Evolutionary conservation across 225 moss, liverwort and hornwort genomes (phyloP).

Genomic region (Climacium dendroides): DNA sequence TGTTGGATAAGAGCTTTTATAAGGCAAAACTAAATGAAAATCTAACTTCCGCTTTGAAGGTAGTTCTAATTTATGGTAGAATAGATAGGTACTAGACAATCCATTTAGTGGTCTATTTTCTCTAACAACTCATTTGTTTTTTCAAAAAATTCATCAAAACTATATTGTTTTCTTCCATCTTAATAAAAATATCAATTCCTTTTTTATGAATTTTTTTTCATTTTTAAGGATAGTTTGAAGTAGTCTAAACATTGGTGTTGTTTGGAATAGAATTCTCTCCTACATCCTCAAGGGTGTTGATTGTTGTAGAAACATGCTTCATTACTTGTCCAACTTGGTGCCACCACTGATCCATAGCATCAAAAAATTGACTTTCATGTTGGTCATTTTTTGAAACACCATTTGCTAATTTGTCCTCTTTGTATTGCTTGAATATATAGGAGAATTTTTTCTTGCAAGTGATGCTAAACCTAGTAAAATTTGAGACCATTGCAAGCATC

Average conservation of each 20-base stretch:
- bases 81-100: too few species aligned
- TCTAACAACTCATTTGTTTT: not conserved
- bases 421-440: not conserved
- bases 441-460: too few species aligned
- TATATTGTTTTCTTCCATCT: not conserved
- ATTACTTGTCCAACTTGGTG: not conserved
- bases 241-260: not conserved
- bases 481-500: too few species aligned
- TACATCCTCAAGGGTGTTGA: not conserved
- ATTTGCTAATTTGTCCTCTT: not conserved
- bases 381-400: not conserved
- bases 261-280: not conserved
- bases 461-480: too few species aligned
- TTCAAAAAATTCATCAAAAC: not conserved
- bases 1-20: not conserved
- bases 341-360: not conserved
- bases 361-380: accelerated
- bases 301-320: not conserved
- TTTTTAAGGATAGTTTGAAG: too few species aligned
- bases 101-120: not conserved
- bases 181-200: not conserved
- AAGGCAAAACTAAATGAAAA: not conserved
- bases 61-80: not conserved
- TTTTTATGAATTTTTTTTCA: too few species aligned
- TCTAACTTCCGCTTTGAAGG: not conserved